These are phyloP conservation scores for Simplicillium aogashimaense DNA, from an alignment of 2,329 filamentous ascomycete genomes.

Conservation along the genomic window DNA sequence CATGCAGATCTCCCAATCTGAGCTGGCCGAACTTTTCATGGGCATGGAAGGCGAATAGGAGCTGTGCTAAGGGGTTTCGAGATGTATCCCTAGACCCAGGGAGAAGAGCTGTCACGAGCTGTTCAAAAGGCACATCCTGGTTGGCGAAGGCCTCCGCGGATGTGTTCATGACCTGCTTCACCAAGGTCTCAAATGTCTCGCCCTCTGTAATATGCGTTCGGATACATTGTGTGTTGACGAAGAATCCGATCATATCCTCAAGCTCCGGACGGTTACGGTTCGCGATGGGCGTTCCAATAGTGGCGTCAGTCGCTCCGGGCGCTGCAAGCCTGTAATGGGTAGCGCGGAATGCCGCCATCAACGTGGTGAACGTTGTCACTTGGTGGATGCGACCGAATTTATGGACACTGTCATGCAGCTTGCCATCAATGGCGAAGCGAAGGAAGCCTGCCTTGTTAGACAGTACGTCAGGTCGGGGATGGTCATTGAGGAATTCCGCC, in stretches of 20 bases:
- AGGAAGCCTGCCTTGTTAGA: background rate
- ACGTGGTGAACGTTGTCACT: constrained; percentile 5
- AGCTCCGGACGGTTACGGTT: constrained; percentile 8
- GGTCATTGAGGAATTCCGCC: constrained; percentile 1
- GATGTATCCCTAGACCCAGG: no score
- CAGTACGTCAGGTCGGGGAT: background rate
- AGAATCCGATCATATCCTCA: constrained; percentile 9
- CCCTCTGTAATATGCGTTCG: constrained; percentile 4
- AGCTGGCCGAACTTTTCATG: no score
- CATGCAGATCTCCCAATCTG: no score
- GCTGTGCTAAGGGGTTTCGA: no score
- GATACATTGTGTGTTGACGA: constrained; percentile 11
- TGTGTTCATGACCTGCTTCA: constrained; percentile 5
- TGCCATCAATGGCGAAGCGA: background rate
- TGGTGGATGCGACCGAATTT: constrained; percentile 4
- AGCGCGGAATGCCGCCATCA: constrained; percentile 7
- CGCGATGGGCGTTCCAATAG: constrained; percentile 7
- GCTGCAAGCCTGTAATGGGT: constrained; percentile 10
- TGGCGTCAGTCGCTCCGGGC: constrained; percentile 4
- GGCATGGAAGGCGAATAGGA: no score
- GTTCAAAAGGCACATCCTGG: no score
- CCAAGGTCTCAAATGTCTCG: constrained; percentile 5
- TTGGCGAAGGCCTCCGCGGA: constrained; percentile 5
- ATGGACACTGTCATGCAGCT: constrained; percentile 3
- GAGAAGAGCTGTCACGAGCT: no score